Conservation (phyloP, 257 asterid species). For the Nicotiana noctiflora region DNA sequence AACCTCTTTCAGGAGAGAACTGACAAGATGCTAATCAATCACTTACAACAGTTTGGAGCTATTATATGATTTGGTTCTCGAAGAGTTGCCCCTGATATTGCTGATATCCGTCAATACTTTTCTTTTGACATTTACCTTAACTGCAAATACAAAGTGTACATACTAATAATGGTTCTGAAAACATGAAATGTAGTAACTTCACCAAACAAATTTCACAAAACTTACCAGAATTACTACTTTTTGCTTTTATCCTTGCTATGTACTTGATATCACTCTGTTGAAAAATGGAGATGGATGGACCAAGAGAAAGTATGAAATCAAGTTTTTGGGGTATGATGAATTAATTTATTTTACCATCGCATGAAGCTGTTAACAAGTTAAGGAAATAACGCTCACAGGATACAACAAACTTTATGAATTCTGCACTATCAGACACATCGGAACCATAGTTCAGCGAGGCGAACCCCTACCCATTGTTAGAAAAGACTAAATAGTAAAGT, state of each 20-base stretch:
- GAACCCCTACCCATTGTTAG: neutral
- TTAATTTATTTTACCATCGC: neutral
- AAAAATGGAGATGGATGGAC: conserved; percentile 13
- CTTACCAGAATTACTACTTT: conserved; percentile 41
- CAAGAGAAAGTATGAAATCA: conserved; percentile 8
- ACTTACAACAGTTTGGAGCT: conserved; percentile 48
- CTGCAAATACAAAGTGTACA: conserved; percentile 31
- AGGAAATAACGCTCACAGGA: neutral
- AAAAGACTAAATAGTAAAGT: neutral
- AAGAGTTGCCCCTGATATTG: conserved; percentile 45
- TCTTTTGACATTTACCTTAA: conserved; percentile 44
- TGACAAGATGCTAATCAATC: conserved; percentile 4
- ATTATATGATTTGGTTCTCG: conserved; percentile 33
- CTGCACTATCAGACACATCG: neutral
- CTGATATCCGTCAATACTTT: conserved; percentile 77
- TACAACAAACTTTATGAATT: neutral
- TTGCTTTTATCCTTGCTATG: conserved; percentile 42
- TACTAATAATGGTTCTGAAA: neutral
- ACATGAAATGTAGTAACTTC: neutral
- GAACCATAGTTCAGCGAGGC: neutral
- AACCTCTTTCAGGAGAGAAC: neutral
- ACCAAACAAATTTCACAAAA: neutral
- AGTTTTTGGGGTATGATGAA: neutral
- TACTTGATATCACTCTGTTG: conserved; percentile 37
- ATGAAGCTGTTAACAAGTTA: neutral